Base-by-base conservation (phyloP, 805 yeast species). In the Candida ponderosae region DNA sequence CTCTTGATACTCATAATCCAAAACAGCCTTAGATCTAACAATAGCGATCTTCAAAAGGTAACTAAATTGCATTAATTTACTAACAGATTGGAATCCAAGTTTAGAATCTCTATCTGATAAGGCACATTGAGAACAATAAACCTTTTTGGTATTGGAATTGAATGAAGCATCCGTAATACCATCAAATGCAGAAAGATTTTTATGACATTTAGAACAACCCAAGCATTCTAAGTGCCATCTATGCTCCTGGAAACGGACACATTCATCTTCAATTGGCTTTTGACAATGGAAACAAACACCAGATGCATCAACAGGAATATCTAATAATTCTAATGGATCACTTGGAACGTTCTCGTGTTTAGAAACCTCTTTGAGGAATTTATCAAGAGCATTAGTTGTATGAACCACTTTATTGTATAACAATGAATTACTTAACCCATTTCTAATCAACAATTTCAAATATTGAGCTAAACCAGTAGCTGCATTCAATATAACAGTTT, bases 381-480 rank as follows among this genome's bases (percentile, higher is more conserved):
- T 63, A 37, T 83, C 80, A 26, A 84, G 63, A 1, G 87, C 83
- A 29, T 60, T 65, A 0, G 81, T 72, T 8, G 82, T 70, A 24
- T 74, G 75, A 7, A 72, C 64, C 4, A 68, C 50, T 46, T 72
- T 74, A 56, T 84, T 83, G 38, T 72, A 65, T 39, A 73, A 79
- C n/a, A 93, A 64, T 0, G 96, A 85, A 46, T 79, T 77, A 40
- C 77, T 73, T 31, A 93, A 69, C 0, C 96, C 93, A 51, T 77
- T 76, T 44, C 97, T 68, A 5, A 90, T 82, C 18, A 93, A 64
- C 6, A 90, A 67, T 57, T 93, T 93, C 50, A 93, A 66, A 58
- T 88, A 90, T 56, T 93, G 97, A 0, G 98, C 97, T 48, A 90
- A 65, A 0, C 94, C 88, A 1, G 96, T 86, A 5, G 89, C 89